Evolutionary conservation across 352 stramenopile genomes (phyloP), one percentile per base, ranked within the genome.

Genomic region (Pseudoperonospora humuli): DNA sequence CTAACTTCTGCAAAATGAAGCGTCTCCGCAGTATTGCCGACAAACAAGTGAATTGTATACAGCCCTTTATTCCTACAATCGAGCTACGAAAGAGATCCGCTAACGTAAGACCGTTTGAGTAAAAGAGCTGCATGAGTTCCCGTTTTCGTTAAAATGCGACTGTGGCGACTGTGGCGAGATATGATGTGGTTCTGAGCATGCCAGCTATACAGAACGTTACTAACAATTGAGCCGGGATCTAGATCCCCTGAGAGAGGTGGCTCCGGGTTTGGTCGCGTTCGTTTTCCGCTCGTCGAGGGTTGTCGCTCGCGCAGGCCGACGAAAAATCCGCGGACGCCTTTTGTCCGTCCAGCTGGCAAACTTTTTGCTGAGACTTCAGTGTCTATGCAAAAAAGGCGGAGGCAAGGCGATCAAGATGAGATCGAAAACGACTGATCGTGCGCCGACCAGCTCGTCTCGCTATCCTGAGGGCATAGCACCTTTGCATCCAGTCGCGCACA

Each of bases 331-430:
- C 6, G 17, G 15, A 20, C 23, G 5, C n/a, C 6, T 10, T 37
- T 2, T 2, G 32, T 6, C 6, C n/a, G 8, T 21, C 18, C 3
- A 23, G 32, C 10, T 23, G 7, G 7, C 17, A 23, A 24, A 20
- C 21, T 13, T 37, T 15, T 32, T 9, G 10, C 7, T 26, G 23
- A 13, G 11, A n/a, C n/a, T n/a, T n/a, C n/a, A n/a, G 3, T 37
- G 31, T 21, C 5, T 37, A 19, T 20, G 45, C 21, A 38, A 38
- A 52, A 43, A 49, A 51, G 25, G 31, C 46, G 28, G 33, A 19
- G 2, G 39, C 17, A 27, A 49, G 40, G 57, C 50, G 53, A 56
- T 31, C 17, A 27, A 49, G 40, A 57, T 54, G 53, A 56, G 53
- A 33, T 23, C 36, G 26, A 26, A 0, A 59, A 18, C 33, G 50